Evolutionary conservation across 176 grass and related monocot genomes (phyloP).

Genomic region (Oryza glaberrima): DNA sequence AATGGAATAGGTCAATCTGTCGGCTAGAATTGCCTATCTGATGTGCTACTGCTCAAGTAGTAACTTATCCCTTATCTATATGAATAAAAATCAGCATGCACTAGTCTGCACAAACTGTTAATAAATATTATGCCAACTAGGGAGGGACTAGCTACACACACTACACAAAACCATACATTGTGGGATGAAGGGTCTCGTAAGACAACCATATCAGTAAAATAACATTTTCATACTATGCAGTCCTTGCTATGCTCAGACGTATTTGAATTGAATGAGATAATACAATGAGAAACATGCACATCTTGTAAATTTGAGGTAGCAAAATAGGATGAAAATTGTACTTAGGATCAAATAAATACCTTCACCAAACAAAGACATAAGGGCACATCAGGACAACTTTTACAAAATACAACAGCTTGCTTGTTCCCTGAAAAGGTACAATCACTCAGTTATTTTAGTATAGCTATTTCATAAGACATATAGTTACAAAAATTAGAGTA

Average conservation of each 20-base stretch:
- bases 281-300: not conserved
- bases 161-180: not conserved
- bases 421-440: slow-evolving; percentile 58
- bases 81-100: not conserved
- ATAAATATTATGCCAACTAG: not conserved
- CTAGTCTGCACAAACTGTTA: not conserved
- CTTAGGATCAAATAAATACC: slow-evolving; percentile 35
- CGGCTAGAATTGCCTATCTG: slow-evolving; percentile 17
- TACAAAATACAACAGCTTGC: slow-evolving; percentile 70
- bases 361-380: slow-evolving; percentile 34
- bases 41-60: slow-evolving; percentile 21
- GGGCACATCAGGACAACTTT: slow-evolving; percentile 36
- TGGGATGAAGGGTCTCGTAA: not conserved
- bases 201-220: not conserved
- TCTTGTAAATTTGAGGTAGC: not conserved
- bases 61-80: not conserved
- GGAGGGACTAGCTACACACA: not conserved
- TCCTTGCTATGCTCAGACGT: not conserved
- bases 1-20: slow-evolving; percentile 22
- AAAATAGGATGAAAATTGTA: not conserved
- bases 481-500: not conserved
- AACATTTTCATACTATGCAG: not conserved
- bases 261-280: not conserved
- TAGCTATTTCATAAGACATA: not conserved
- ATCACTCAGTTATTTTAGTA: slow-evolving; percentile 6